Conservation (phyloP, 805 yeast species). For the Kregervanrija pseudodelftensis region DNA sequence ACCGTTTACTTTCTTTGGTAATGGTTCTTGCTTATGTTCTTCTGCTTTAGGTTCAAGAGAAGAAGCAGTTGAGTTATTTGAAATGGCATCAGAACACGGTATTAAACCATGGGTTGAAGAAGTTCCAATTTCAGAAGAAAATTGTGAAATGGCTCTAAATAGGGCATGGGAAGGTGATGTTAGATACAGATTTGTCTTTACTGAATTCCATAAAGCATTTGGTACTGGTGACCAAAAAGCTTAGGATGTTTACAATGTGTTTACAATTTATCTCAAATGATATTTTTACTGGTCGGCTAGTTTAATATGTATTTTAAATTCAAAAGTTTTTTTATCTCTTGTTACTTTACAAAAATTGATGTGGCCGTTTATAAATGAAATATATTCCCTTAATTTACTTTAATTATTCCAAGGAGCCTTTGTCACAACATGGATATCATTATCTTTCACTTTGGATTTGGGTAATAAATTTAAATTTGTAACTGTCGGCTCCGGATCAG, state of each 20-base stretch:
- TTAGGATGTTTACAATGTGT: background rate
- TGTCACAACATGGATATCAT: too few relatives aligned
- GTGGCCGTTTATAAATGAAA: too few relatives aligned
- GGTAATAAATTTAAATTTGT: too few relatives aligned
- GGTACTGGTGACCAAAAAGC: conserved; percentile 18
- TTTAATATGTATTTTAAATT: background rate
- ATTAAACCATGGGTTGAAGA: conserved; percentile 47
- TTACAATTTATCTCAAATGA: background rate
- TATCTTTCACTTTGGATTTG: too few relatives aligned
- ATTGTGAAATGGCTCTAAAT: conserved; percentile 35
- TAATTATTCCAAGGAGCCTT: too few relatives aligned
- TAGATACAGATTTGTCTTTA: conserved; percentile 45
- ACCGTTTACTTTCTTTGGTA: conserved; percentile 45
- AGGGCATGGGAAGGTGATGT: conserved; percentile 42
- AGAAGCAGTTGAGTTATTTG: conserved; percentile 40
- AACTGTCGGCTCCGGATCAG: too few relatives aligned
- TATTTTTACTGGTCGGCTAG: background rate
- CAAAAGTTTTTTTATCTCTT: too few relatives aligned
- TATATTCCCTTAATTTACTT: too few relatives aligned
- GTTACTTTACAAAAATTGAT: too few relatives aligned
- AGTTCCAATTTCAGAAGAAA: conserved; percentile 38
- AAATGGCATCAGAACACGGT: conserved; percentile 36
- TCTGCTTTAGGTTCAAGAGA: conserved; percentile 42
- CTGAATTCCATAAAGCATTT: conserved; percentile 41
- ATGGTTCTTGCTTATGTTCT: conserved; percentile 37